Evolutionary conservation across 139 green algal genomes (phyloP).

Genomic region (Klebsormidium nitens): DNA sequence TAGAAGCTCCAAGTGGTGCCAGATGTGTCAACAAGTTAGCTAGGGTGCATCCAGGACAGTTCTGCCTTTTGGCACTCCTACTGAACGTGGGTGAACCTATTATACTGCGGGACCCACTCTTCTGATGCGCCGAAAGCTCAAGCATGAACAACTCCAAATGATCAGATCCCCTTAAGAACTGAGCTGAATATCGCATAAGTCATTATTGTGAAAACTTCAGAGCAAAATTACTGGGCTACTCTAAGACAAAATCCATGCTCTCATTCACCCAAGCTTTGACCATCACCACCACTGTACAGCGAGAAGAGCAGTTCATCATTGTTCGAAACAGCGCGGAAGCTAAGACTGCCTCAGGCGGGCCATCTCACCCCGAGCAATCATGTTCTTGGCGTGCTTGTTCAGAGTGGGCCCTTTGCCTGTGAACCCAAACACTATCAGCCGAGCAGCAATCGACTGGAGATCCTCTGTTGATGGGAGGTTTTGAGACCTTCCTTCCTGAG

Average conservation of each 20-base stretch:
- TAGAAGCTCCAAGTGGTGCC: too few relatives aligned
- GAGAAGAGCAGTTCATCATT: not conserved
- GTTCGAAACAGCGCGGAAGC: not conserved
- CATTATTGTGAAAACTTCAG: not conserved
- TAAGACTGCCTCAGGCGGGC: not conserved
- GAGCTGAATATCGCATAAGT: too few relatives aligned
- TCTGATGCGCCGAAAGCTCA: too few relatives aligned
- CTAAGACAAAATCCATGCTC: not conserved
- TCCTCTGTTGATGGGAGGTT: too few relatives aligned
- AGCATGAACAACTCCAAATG: too few relatives aligned
- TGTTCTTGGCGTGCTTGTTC: constrained; percentile 20
- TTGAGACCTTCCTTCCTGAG: too few relatives aligned
- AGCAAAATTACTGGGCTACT: not conserved
- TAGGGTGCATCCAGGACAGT: too few relatives aligned
- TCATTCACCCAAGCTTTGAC: not conserved
- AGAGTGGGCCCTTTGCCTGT: constrained; percentile 8
- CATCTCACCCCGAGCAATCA: constrained; percentile 18
- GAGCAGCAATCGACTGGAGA: not conserved
- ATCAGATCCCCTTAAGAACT: too few relatives aligned
- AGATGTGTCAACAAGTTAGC: too few relatives aligned
- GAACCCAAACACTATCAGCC: constrained; percentile 39
- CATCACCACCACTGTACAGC: not conserved
- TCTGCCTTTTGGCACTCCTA: too few relatives aligned
- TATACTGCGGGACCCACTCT: too few relatives aligned
- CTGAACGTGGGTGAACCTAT: too few relatives aligned